A percentile compares a stretch with the other conserved stretches of the same genome.
Evolutionary conservation across 345 rosid genomes (phyloP).

Genomic region (Bruguiera parviflora): DNA sequence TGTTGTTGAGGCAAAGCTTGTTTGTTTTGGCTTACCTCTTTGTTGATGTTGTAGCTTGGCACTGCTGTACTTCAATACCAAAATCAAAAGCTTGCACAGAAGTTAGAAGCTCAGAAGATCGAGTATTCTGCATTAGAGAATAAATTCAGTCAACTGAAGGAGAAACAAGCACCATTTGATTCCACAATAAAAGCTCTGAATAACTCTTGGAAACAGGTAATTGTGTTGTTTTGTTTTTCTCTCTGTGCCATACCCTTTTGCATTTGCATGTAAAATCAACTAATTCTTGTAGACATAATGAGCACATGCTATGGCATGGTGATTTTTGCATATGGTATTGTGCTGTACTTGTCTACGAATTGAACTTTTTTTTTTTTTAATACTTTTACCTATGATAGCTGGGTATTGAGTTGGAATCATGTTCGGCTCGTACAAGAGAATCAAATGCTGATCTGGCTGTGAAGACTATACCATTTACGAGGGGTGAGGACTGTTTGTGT

Average conservation of each 20-base stretch:
- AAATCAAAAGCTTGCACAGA: conserved; percentile 82
- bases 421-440: conserved; percentile 44
- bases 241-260: no score
- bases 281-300: no score
- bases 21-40: conserved; percentile 5
- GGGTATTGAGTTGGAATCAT: conserved; percentile 54
- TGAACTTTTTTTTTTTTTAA: conserved; percentile 20
- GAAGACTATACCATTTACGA: conserved; percentile 23
- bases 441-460: conserved; percentile 33
- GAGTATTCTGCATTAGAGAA: conserved; percentile 64
- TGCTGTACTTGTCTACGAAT: background rate
- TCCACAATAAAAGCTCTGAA: conserved; percentile 54
- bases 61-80: conserved; percentile 76
- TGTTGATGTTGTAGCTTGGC: conserved; percentile 52
- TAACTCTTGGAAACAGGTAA: conserved; percentile 73
- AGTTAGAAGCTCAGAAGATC: conserved; percentile 73
- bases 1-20: background rate
- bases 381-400: conserved; percentile 45
- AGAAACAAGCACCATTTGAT: conserved; percentile 52
- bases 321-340: no score
- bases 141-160: conserved; percentile 49
- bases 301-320: no score
- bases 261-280: no score
- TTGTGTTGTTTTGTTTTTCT: background rate
- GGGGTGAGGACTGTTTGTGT: conserved; percentile 41